Percentiles rank a stretch among this genome's conserved stretches.
These are phyloP conservation scores for Nicotiana tabacum DNA, from an alignment of 257 asterid species.

Conservation along the genomic window DNA sequence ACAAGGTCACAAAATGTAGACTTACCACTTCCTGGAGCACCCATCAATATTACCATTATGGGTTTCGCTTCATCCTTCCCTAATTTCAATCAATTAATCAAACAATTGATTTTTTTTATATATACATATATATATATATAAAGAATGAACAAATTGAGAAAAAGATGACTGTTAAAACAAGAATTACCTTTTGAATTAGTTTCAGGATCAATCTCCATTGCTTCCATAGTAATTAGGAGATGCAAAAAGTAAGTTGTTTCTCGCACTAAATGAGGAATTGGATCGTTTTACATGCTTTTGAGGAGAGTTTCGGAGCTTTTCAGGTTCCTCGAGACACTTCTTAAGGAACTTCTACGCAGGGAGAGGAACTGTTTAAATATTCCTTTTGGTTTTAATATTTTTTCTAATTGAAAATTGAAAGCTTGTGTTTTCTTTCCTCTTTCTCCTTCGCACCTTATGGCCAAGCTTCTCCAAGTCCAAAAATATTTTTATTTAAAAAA, in stretches of 20 bases:
- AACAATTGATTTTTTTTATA: too few relatives aligned
- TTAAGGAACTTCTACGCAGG: neutral
- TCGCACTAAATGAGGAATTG: neutral
- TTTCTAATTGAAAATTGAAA: too few relatives aligned
- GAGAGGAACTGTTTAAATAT: too few relatives aligned
- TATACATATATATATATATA: too few relatives aligned
- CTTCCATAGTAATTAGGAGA: slow-evolving; percentile 26
- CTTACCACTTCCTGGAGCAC: slow-evolving; percentile 95
- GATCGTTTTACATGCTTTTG: neutral
- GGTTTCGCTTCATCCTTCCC: slow-evolving; percentile 39
- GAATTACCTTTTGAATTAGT: slow-evolving; percentile 30
- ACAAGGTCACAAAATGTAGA: slow-evolving; percentile 81
- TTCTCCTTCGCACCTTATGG: too few relatives aligned
- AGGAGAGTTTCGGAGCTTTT: neutral
- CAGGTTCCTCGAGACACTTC: neutral
- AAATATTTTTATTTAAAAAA: too few relatives aligned
- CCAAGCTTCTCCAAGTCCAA: too few relatives aligned
- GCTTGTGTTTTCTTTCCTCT: too few relatives aligned
- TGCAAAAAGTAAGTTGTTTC: neutral
- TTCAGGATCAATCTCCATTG: slow-evolving; percentile 55
- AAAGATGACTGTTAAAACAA: neutral
- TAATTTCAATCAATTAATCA: neutral
- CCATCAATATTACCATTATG: slow-evolving; percentile 52
- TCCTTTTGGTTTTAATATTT: too few relatives aligned
- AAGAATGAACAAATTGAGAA: neutral